Evolutionary conservation across 2,329 filamentous ascomycete genomes (phyloP).

Genomic region (Pseudogymnoascus sp.): DNA sequence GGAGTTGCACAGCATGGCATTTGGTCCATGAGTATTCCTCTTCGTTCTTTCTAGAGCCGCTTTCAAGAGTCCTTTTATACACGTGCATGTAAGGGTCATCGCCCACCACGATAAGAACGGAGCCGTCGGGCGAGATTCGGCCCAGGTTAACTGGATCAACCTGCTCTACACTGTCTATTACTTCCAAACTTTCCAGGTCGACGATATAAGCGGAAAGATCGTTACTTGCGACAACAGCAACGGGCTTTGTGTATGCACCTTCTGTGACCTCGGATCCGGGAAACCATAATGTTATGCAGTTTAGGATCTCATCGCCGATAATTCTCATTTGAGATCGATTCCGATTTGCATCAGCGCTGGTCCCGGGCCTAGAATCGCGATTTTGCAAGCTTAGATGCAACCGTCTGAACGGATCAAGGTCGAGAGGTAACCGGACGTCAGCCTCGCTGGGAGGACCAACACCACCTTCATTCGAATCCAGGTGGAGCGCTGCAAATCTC

Average conservation of each 20-base stretch:
- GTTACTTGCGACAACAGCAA: constrained; percentile 83
- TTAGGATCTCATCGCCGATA: constrained; percentile 55
- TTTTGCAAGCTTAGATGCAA: constrained; percentile 4
- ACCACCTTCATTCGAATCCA: constrained; percentile 28
- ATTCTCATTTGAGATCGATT: constrained; percentile 39
- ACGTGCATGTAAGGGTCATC: constrained; percentile 85
- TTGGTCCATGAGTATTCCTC: constrained; percentile 42
- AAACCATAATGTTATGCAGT: constrained; percentile 60
- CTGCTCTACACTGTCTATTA: constrained; percentile 65
- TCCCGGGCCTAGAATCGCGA: background rate
- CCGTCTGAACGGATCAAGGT: constrained; percentile 33
- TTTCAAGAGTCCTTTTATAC: constrained; percentile 48
- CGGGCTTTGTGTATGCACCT: constrained; percentile 42
- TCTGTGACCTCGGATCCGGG: constrained; percentile 29
- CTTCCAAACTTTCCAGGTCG: constrained; percentile 60
- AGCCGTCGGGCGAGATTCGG: constrained; percentile 84
- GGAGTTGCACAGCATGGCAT: constrained; percentile 48
- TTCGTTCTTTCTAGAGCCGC: constrained; percentile 18
- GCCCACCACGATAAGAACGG: constrained; percentile 72
- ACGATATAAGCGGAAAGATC: constrained; percentile 85
- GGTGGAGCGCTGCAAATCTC: constrained; percentile 55
- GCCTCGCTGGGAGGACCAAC: constrained; percentile 28
- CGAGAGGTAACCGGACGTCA: constrained; percentile 44
- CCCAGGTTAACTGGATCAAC: constrained; percentile 89
- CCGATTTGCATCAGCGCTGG: background rate